Conservation (phyloP, 2,329 filamentous ascomycete species). For the Phyllosticta ampelicida region DNA sequence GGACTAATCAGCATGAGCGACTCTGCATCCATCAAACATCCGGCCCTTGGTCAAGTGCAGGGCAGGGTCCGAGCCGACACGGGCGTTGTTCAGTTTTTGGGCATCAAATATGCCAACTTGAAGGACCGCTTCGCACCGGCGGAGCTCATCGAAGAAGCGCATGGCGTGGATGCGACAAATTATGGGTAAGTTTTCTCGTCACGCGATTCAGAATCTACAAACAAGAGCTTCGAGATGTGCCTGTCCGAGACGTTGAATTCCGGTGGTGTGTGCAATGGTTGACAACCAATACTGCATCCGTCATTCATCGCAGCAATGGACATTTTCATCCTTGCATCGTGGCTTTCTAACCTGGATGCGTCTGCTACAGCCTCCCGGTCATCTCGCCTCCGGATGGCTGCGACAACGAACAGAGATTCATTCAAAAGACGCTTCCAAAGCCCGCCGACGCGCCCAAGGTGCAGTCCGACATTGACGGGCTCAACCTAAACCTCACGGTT, state of each 20-base stretch:
- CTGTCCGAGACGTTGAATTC: too few relatives aligned
- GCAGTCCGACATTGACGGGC: conserved; percentile 38
- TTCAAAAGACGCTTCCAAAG: conserved; percentile 38
- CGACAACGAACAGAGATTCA: conserved; percentile 37
- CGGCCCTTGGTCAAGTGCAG: conserved; percentile 16
- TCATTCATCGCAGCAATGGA: too few relatives aligned
- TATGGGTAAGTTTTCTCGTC: conserved; percentile 25
- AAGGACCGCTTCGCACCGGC: conserved; percentile 27
- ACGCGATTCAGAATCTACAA: not conserved
- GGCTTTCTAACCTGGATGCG: not conserved
- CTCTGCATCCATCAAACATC: conserved; percentile 13
- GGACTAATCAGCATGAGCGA: not conserved
- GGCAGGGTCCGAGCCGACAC: conserved; percentile 13
- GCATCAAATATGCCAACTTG: conserved; percentile 30
- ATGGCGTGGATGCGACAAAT: conserved; percentile 23
- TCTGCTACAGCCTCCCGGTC: conserved; percentile 26
- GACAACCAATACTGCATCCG: too few relatives aligned
- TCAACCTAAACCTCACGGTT: conserved; percentile 43
- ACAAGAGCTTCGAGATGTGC: too few relatives aligned
- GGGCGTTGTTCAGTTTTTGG: conserved; percentile 25
- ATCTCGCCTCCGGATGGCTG: conserved; percentile 31
- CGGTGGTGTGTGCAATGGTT: too few relatives aligned
- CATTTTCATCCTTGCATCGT: not conserved
- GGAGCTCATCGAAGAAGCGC: conserved; percentile 17
- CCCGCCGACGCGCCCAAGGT: conserved; percentile 16